A percentile compares a stretch with the other conserved stretches of the same genome.
These are phyloP conservation scores for Solanum dulcamara DNA, from an alignment of 257 asterid species.

Conservation along the genomic window DNA sequence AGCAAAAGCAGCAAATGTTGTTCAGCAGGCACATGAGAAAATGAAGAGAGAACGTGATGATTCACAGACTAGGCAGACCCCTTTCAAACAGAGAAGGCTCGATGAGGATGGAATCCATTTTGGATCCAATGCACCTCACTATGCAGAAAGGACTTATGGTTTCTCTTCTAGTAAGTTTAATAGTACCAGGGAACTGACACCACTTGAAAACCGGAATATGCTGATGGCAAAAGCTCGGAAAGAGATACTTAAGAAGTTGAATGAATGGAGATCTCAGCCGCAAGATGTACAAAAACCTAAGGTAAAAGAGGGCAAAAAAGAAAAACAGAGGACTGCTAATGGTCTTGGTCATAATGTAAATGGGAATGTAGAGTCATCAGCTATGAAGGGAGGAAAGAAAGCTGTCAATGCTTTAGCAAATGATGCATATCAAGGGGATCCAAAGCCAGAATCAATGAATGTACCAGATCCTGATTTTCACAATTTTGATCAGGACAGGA, in stretches of 20 bases:
- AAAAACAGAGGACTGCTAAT: constrained; percentile 7
- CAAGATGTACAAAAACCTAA: constrained; percentile 13
- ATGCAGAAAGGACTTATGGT: constrained; percentile 10
- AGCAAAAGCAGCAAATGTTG: constrained; percentile 33
- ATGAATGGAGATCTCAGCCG: constrained; percentile 20
- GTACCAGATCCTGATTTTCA: constrained; percentile 55
- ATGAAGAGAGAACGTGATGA: constrained; percentile 51
- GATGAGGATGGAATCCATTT: constrained; percentile 19
- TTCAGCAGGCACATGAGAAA: constrained; percentile 43
- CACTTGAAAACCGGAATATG: constrained; percentile 23
- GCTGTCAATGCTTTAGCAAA: constrained; percentile 13
- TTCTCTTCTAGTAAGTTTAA: constrained; percentile 19
- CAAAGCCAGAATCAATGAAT: constrained; percentile 30
- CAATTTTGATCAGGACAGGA: constrained; percentile 19
- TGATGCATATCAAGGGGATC: constrained; percentile 7
- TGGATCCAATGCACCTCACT: constrained; percentile 15
- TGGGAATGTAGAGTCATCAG: constrained; percentile 21
- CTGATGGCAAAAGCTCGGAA: constrained; percentile 37
- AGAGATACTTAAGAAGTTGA: constrained; percentile 34
- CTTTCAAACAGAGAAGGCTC: constrained; percentile 29
- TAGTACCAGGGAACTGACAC: constrained; percentile 30
- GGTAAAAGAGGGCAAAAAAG: constrained; percentile 23
- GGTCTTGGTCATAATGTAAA: constrained; percentile 17
- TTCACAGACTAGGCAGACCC: constrained; percentile 18
- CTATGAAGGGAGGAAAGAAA: constrained; percentile 14